Conservation (phyloP, 352 stramenopile genomes). For the Globisporangium paroecandrum region DNA sequence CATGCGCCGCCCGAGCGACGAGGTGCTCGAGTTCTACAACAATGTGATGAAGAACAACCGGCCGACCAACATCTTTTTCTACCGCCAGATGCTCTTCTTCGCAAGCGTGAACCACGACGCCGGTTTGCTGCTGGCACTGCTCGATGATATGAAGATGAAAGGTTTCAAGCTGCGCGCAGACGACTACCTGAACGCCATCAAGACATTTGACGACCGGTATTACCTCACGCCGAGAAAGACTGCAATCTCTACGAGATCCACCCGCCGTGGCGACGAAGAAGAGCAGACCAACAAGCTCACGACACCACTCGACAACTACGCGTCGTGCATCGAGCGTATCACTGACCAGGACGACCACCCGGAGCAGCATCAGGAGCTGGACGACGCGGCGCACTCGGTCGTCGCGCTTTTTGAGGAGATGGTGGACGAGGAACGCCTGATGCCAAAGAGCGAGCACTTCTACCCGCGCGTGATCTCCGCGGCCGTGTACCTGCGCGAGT, state of each 20-base stretch:
- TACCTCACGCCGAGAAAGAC: slow-evolving; percentile 22
- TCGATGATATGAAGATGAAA: slow-evolving; percentile 70
- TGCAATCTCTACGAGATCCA: slow-evolving; percentile 9
- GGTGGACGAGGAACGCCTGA: slow-evolving; percentile 43
- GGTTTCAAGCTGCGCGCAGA: slow-evolving; percentile 52
- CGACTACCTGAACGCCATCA: slow-evolving; percentile 53
- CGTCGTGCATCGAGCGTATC: slow-evolving; percentile 39
- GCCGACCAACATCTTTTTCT: slow-evolving; percentile 61
- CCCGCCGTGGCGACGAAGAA: slow-evolving; percentile 6
- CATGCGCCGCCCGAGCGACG: slow-evolving; percentile 25
- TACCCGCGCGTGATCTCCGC: slow-evolving; percentile 56
- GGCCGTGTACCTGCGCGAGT: slow-evolving; percentile 49
- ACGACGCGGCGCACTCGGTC: slow-evolving; percentile 31
- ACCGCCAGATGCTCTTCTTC: slow-evolving; percentile 50
- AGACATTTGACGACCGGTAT: slow-evolving; percentile 45
- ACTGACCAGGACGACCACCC: slow-evolving; percentile 37
- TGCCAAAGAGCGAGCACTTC: slow-evolving; percentile 25
- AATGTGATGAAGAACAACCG: slow-evolving; percentile 33
- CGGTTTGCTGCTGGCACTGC: slow-evolving; percentile 29
- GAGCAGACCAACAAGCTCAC: slow-evolving; percentile 13
- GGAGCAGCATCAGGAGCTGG: slow-evolving; percentile 36
- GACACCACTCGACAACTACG: slow-evolving; percentile 41
- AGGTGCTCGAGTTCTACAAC: slow-evolving; percentile 50
- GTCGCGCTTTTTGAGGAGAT: slow-evolving; percentile 64
- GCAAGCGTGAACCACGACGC: slow-evolving; percentile 28